Evolutionary conservation across 371 early-diverging fungal species (phyloP).

Genomic region (Apophysomyces trapeziformis): DNA sequence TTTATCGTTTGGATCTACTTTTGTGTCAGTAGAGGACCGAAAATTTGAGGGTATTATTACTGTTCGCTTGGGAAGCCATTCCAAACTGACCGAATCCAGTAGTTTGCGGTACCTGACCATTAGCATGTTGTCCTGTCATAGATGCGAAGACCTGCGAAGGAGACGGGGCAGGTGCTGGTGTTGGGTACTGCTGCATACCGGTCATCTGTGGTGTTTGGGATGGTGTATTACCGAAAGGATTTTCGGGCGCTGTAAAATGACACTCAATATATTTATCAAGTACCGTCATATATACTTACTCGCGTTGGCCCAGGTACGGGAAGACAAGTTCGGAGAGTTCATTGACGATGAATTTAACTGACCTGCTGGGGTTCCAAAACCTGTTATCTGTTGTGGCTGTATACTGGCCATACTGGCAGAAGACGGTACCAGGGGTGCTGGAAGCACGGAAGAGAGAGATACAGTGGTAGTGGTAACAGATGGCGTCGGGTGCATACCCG

Average conservation of each 20-base stretch:
- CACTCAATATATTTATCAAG: not conserved
- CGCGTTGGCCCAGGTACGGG: slow-evolving; percentile 43
- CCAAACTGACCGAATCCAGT: slow-evolving; percentile 20
- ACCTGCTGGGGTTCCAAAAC: slow-evolving; percentile 28
- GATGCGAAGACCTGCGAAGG: slow-evolving; percentile 33
- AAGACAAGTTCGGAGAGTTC: slow-evolving; percentile 3
- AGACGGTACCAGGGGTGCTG: slow-evolving; percentile 30
- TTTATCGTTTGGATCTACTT: slow-evolving; percentile 40
- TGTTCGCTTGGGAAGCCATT: slow-evolving; percentile 10
- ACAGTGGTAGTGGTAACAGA: slow-evolving; percentile 16
- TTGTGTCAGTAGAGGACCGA: not conserved
- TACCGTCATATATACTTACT: slow-evolving; percentile 26
- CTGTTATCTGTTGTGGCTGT: slow-evolving; percentile 33
- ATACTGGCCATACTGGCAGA: slow-evolving; percentile 31
- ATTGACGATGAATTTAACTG: slow-evolving; percentile 22
- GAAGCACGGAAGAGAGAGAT: slow-evolving; percentile 33
- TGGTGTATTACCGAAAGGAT: slow-evolving; percentile 44
- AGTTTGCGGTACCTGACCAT: slow-evolving; percentile 11
- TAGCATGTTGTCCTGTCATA: slow-evolving; percentile 21
- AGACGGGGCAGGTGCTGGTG: slow-evolving; percentile 11
- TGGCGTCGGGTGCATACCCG: slow-evolving; percentile 3
- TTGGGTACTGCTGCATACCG: slow-evolving; percentile 24
- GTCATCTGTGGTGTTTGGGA: slow-evolving; percentile 27
- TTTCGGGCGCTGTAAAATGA: slow-evolving; percentile 43
- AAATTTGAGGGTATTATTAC: slow-evolving; percentile 9